Evolutionary conservation across 1,284 basidiomycete species (phyloP).

Genomic region (Melampsora larici-populina): DNA sequence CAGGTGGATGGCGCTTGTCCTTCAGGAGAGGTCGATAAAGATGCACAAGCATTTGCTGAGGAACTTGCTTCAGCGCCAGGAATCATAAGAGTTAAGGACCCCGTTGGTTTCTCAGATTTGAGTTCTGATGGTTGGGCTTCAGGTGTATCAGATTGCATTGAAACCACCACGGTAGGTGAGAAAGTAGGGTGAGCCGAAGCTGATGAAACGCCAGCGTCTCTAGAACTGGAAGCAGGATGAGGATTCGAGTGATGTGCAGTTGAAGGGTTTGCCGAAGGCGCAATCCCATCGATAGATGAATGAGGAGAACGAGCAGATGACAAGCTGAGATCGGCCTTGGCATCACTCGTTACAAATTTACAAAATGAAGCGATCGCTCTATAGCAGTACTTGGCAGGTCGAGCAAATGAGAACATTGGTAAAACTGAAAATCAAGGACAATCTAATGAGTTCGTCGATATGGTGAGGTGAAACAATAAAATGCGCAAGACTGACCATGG

Average conservation of each 20-base stretch:
- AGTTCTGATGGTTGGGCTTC: not conserved
- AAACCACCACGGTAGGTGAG: not conserved
- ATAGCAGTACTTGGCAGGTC: slow-evolving; percentile 55
- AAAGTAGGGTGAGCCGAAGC: not conserved
- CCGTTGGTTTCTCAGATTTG: not conserved
- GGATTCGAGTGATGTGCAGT: not conserved
- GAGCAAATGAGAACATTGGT: slow-evolving; percentile 56
- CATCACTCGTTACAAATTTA: slow-evolving; percentile 52
- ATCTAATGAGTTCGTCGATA: too few species aligned
- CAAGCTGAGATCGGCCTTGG: slow-evolving; percentile 41
- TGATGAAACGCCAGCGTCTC: not conserved
- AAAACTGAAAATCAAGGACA: slow-evolving; percentile 56
- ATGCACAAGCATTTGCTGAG: not conserved
- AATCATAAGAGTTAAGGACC: not conserved
- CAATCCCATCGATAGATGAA: not conserved
- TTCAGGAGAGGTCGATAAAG: slow-evolving; percentile 25
- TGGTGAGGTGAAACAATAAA: not conserved
- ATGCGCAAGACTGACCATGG: slow-evolving; percentile 18
- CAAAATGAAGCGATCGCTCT: slow-evolving; percentile 54
- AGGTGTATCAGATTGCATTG: slow-evolving; percentile 7
- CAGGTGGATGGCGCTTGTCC: slow-evolving; percentile 50
- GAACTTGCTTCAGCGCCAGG: not conserved
- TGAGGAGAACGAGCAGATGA: not conserved
- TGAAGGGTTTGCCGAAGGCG: not conserved
- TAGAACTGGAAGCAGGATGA: not conserved